Evolutionary conservation across 768 basidiomycete genomes (phyloP).

Genomic region (Boletus speciosus): DNA sequence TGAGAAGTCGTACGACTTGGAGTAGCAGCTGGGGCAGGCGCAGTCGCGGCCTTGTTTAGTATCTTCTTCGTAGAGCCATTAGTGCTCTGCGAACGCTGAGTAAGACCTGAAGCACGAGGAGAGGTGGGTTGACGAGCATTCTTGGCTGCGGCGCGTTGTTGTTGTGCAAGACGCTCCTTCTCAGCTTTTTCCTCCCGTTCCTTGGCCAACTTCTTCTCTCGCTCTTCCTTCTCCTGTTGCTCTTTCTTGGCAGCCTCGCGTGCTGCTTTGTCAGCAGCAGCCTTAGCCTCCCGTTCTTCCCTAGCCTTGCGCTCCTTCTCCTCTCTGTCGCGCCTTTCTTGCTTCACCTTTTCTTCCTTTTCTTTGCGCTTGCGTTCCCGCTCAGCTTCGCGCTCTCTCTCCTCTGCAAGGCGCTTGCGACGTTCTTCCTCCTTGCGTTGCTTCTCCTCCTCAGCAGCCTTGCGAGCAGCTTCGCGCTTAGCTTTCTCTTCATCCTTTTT

Average conservation of each 20-base stretch:
- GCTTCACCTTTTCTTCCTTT: conserved; percentile 59
- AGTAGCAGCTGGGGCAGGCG: conserved; percentile 31
- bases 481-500: conserved; percentile 85
- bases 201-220: conserved; percentile 60
- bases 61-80: conserved; percentile 60
- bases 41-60: conserved; percentile 43
- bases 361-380: conserved; percentile 71
- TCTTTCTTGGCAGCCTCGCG: conserved; percentile 39
- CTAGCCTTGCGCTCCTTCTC: conserved; percentile 61
- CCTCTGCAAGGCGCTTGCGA: conserved; percentile 71
- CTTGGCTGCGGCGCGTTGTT: conserved; percentile 50
- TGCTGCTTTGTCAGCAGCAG: conserved; percentile 46
- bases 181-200: conserved; percentile 60
- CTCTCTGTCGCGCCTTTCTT: conserved; percentile 53
- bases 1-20: conserved; percentile 37
- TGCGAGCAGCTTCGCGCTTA: conserved; percentile 70
- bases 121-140: conserved; percentile 49
- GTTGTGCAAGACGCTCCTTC: conserved; percentile 44
- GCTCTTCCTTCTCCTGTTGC: conserved; percentile 60
- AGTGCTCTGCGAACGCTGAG: conserved; percentile 44
- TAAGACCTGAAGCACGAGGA: conserved; percentile 48
- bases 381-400: conserved; percentile 76
- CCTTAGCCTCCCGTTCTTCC: conserved; percentile 62
- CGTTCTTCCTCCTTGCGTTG: conserved; percentile 80
- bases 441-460: conserved; percentile 80